Percentiles rank a stretch among this genome's conserved stretches.
Evolutionary conservation across 2,329 filamentous ascomycete genomes (phyloP).

Genomic region (Chrysoporthe austroafricana): DNA sequence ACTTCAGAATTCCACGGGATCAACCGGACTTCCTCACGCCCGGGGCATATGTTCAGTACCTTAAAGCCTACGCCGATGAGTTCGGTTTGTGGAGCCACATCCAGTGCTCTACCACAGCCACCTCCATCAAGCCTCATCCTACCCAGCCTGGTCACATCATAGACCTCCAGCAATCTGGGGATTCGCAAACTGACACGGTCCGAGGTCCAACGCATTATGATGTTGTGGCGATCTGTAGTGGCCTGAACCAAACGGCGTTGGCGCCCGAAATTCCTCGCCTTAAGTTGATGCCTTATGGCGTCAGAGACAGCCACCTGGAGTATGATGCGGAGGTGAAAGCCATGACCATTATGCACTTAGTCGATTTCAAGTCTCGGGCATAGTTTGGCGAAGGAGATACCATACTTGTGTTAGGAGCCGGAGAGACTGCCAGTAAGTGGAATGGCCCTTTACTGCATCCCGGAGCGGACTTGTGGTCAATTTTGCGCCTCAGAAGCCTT

Average conservation of each 20-base stretch:
- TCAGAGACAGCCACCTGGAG: background rate
- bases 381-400: conserved; percentile 41
- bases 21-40: conserved; percentile 43
- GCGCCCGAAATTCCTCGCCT: conserved; percentile 36
- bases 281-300: background rate
- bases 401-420: conserved; percentile 42
- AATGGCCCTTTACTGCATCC: background rate
- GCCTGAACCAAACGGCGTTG: conserved; percentile 41
- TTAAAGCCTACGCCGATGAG: conserved; percentile 40
- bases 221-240: conserved; percentile 45
- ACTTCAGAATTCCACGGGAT: conserved; percentile 42
- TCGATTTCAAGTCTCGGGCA: conserved; percentile 39
- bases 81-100: conserved; percentile 42
- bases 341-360: conserved; percentile 39
- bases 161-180: background rate
- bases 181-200: background rate
- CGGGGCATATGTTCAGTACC: conserved; percentile 40
- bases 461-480: background rate
- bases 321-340: background rate
- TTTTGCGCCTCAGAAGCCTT: background rate
- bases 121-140: conserved; percentile 21
- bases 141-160: background rate
- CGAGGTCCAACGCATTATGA: conserved; percentile 29
- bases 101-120: conserved; percentile 37
- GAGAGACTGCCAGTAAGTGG: conserved; percentile 40